These are phyloP conservation scores for Kluyveromyces marxianus DNA, from an alignment of 1,139 yeast species.

Conservation along the genomic window DNA sequence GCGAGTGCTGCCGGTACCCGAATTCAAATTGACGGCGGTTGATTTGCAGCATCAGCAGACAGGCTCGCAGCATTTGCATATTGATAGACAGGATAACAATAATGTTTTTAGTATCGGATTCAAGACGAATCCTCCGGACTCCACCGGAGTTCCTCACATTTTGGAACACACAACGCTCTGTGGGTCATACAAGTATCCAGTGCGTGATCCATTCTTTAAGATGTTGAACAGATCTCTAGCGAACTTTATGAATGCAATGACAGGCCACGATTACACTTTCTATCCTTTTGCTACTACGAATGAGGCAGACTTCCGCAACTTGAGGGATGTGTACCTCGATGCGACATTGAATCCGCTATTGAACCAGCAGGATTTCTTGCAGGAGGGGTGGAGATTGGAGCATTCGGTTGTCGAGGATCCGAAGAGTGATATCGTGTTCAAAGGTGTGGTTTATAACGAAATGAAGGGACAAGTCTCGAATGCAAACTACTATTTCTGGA, in stretches of 20 bases:
- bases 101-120: constrained; percentile 86
- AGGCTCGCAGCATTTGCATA: constrained; percentile 77
- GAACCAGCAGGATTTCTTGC: constrained; percentile 73
- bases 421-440: constrained; percentile 57
- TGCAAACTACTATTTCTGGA: constrained; percentile 78
- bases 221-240: constrained; percentile 86
- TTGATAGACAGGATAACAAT: constrained; percentile 73
- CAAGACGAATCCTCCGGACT: constrained; percentile 89
- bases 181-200: constrained; percentile 86
- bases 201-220: constrained; percentile 94
- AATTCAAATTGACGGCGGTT: constrained; percentile 73
- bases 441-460: constrained; percentile 96
- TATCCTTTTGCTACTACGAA: constrained; percentile 97
- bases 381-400: constrained; percentile 98
- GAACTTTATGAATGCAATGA: constrained; percentile 98
- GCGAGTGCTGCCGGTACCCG: constrained; percentile 66
- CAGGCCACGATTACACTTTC: constrained; percentile 92
- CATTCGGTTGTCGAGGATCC: constrained; percentile 53
- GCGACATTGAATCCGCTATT: constrained; percentile 80
- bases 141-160: constrained; percentile 93
- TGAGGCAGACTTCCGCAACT: constrained; percentile 66
- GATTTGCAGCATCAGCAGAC: constrained; percentile 58
- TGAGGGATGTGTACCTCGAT: constrained; percentile 83
- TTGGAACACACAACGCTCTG: constrained; percentile 92
- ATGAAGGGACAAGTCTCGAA: constrained; percentile 98